Conservation (phyloP, 179 eudicot genomes). For the Silene coronaria region DNA sequence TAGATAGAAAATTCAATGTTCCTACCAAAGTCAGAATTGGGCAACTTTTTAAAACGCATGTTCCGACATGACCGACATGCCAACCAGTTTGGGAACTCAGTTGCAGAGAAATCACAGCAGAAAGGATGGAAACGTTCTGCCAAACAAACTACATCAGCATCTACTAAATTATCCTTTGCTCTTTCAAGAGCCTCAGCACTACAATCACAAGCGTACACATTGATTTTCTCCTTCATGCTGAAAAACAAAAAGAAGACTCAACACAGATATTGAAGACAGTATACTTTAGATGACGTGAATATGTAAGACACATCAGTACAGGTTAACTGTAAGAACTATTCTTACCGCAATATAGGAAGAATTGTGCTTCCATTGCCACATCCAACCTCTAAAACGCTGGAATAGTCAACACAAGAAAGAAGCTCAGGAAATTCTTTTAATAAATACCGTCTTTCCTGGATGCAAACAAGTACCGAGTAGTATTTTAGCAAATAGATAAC, state of each 20-base stretch:
- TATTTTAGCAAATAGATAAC: neutral
- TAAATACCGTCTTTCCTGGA: slow-evolving; percentile 68
- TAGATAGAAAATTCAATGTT: neutral
- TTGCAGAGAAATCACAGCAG: slow-evolving; percentile 61
- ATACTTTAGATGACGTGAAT: neutral
- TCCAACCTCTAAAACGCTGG: slow-evolving; percentile 60
- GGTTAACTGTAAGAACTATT: neutral
- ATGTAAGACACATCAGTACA: neutral
- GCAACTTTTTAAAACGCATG: slow-evolving; percentile 24
- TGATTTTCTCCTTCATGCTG: slow-evolving; percentile 49
- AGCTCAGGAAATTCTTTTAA: slow-evolving; percentile 74
- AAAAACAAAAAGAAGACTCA: slow-evolving; percentile 13
- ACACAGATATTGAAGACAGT: neutral
- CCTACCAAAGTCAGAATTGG: slow-evolving; percentile 40
- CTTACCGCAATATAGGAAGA: slow-evolving; percentile 74
- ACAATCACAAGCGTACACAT: slow-evolving; percentile 84
- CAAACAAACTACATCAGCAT: slow-evolving; percentile 32
- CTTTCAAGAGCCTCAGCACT: slow-evolving; percentile 88
- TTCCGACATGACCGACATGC: slow-evolving; percentile 49
- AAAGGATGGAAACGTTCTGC: slow-evolving; percentile 55
- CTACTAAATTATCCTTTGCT: slow-evolving; percentile 46
- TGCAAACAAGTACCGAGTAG: neutral
- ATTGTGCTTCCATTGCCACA: slow-evolving; percentile 71
- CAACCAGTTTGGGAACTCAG: slow-evolving; percentile 70
- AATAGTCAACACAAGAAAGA: slow-evolving; percentile 42